These are phyloP conservation scores for Plasmodium adleri DNA, from an alignment of 169 alveolate genomes.

Conservation along the genomic window DNA sequence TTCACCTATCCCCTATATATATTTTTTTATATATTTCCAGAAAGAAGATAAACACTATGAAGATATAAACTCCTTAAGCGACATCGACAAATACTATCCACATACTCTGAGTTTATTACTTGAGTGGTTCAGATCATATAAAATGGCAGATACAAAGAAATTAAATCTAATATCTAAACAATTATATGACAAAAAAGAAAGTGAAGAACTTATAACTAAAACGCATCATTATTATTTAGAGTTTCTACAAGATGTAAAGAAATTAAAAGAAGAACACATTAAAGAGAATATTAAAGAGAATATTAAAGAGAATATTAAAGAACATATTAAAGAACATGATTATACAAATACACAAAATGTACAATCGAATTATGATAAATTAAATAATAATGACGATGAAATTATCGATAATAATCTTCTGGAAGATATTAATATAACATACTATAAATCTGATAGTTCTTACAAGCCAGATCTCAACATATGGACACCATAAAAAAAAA, in stretches of 20 bases:
- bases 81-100: conserved; percentile 62
- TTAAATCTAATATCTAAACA: conserved; percentile 50
- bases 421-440: conserved; percentile 24
- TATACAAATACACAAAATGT: not conserved
- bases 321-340: not conserved
- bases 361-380: not conserved
- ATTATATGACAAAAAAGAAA: conserved; percentile 33
- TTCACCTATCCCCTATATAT: not conserved
- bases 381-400: conserved; percentile 11
- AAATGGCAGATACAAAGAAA: conserved; percentile 67
- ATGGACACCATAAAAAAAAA: conserved; percentile 35
- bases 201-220: conserved; percentile 40
- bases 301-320: not conserved
- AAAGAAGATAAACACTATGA: conserved; percentile 47
- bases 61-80: conserved; percentile 25
- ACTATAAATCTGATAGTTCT: conserved; percentile 22
- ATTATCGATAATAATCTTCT: conserved; percentile 11
- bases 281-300: conserved; percentile 9
- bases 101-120: conserved; percentile 35
- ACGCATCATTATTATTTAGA: conserved; percentile 51
- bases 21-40: not conserved
- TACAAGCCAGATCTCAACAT: conserved; percentile 23
- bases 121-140: conserved; percentile 75
- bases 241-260: conserved; percentile 28
- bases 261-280: not conserved